Evolutionary conservation across 192 early-diverging fungal genomes (phyloP).

Genomic region (Coemansia sp.): DNA sequence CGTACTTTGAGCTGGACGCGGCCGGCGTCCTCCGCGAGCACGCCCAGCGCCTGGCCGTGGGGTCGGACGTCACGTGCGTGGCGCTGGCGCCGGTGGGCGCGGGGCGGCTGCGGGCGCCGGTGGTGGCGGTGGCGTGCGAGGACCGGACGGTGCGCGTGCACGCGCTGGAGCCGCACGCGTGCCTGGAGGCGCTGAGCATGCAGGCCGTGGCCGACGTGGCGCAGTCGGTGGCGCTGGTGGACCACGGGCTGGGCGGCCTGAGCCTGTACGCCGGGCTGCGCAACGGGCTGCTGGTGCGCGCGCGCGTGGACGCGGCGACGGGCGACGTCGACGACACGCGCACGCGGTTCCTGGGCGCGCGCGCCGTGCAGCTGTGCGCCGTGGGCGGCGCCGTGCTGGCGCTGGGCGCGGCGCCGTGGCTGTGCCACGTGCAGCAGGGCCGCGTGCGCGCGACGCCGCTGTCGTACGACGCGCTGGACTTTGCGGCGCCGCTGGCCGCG

Average conservation of each 20-base stretch:
- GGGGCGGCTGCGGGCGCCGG: conserved; percentile 69
- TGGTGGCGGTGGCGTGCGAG: conserved; percentile 87
- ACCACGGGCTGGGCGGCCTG: conserved; percentile 43
- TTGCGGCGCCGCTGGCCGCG: conserved; percentile 83
- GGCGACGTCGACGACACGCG: conserved; percentile 82
- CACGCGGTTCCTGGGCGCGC: conserved; percentile 80
- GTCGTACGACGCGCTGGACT: conserved; percentile 81
- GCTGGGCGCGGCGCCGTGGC: conserved; percentile 84
- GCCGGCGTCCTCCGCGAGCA: conserved; percentile 82
- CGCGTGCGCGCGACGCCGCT: conserved; percentile 78
- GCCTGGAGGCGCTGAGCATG: conserved; percentile 75
- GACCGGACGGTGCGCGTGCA: conserved; percentile 91
- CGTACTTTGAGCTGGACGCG: conserved; percentile 91
- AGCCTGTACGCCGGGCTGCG: conserved; percentile 85
- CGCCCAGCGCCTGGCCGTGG: conserved; percentile 72
- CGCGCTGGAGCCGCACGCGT: conserved; percentile 73
- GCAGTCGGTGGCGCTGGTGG: conserved; percentile 72
- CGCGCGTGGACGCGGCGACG: conserved; percentile 76
- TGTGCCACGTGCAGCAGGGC: conserved; percentile 80
- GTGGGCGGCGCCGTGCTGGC: conserved; percentile 75
- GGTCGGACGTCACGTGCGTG: conserved; percentile 68
- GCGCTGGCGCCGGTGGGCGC: conserved; percentile 77
- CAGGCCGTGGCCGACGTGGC: conserved; percentile 69
- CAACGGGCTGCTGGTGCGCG: conserved; percentile 87
- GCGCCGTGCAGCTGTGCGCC: conserved; percentile 77